phyloP scores from a whole-genome alignment of 169 alveolate species.

The Ichthyophthirius multifiliis region DNA sequence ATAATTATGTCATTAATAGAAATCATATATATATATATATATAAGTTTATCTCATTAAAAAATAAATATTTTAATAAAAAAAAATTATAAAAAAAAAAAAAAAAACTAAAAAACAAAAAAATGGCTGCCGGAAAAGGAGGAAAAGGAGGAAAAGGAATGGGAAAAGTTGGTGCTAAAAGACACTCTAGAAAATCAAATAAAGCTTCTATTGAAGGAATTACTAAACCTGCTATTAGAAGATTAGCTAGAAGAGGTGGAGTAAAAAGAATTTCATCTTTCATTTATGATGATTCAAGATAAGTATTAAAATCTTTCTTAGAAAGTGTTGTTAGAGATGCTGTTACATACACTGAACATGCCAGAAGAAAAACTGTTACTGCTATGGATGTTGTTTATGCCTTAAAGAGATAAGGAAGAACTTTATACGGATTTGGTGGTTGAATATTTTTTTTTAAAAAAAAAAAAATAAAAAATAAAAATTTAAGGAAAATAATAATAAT shows the following conservation, averaged over 20 bases:
- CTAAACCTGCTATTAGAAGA: conserved; percentile 99
- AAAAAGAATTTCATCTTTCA: conserved; percentile 98
- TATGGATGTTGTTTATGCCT: conserved; percentile 98
- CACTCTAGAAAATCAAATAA: conserved; percentile 94
- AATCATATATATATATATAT: too few relatives aligned
- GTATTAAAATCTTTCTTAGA: conserved; percentile 98
- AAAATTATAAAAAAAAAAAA: not conserved
- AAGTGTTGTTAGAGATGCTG: conserved; percentile 98
- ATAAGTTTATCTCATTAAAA: too few relatives aligned
- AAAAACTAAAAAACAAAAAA: not conserved
- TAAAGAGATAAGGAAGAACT: conserved; percentile 99
- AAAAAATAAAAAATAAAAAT: too few relatives aligned
- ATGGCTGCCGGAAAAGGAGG: conserved; percentile 95
- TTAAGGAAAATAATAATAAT: too few relatives aligned
- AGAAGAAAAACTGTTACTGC: conserved; percentile 99
- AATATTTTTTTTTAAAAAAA: not conserved
- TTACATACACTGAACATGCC: conserved; percentile 99
- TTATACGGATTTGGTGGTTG: conserved; percentile 98
- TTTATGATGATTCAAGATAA: conserved; percentile 99
- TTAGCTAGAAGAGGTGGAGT: conserved; percentile 99
- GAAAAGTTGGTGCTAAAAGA: conserved; percentile 99
- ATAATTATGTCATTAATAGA: too few relatives aligned
- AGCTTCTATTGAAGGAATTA: conserved; percentile 98
- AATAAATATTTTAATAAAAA: too few relatives aligned
- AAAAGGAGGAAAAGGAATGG: conserved; percentile 99